Percentiles rank a stretch among this genome's conserved stretches.
Conservation (phyloP, 106 monocot genomes). For the Dendrobium chrysotoxum region DNA sequence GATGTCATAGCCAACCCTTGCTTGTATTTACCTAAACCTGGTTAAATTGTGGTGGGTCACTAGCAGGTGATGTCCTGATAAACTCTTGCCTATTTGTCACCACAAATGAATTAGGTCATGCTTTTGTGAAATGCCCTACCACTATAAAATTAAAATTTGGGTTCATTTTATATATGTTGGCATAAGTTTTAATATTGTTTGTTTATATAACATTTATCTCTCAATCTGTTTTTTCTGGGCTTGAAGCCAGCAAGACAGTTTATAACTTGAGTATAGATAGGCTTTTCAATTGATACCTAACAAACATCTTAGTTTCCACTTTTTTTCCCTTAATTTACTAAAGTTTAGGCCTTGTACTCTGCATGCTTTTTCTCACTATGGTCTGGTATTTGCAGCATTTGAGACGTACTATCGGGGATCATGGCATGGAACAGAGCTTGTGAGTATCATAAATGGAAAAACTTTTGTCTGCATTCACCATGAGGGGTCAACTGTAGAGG, state of each 20-base stretch:
- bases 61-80: background rate
- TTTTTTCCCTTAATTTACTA: background rate
- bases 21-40: background rate
- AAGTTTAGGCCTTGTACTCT: slow-evolving; percentile 1
- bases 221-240: background rate
- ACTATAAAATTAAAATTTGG: background rate
- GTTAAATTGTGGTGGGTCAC: background rate
- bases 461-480: slow-evolving; percentile 14
- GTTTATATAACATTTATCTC: background rate
- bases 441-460: slow-evolving; percentile 43
- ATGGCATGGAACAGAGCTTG: slow-evolving; percentile 41
- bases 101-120: background rate
- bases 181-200: background rate
- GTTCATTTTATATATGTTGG: background rate
- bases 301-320: background rate
- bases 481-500: slow-evolving; percentile 13
- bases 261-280: background rate
- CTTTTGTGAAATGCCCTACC: background rate
- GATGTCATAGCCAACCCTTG: background rate
- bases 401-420: slow-evolving; percentile 55
- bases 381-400: slow-evolving; percentile 38
- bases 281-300: background rate
- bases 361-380: background rate
- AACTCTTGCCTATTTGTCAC: background rate
- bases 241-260: background rate